Percentiles rank a stretch among this genome's conserved stretches.
These are phyloP conservation scores for Leccinum aurantiacum DNA, from an alignment of 768 basidiomycete species.

Conservation along the genomic window DNA sequence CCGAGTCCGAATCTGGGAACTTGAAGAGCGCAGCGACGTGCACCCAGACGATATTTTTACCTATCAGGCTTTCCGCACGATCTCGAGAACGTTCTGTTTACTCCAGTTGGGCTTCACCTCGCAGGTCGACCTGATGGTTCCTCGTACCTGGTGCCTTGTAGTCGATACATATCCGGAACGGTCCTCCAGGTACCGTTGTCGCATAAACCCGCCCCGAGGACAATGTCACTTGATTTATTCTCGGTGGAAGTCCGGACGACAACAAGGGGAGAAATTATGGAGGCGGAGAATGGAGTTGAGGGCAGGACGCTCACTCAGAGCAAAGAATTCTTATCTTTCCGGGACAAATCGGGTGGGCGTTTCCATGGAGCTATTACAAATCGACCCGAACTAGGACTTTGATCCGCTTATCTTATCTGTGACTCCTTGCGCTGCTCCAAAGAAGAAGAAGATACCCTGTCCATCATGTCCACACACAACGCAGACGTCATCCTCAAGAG, in stretches of 20 bases:
- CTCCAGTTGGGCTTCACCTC: too few relatives aligned
- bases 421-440: neutral
- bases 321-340: too few relatives aligned
- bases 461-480: constrained; percentile 29
- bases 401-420: neutral
- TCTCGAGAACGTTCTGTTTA: too few relatives aligned
- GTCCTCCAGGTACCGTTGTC: neutral
- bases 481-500: constrained; percentile 35
- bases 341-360: neutral
- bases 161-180: neutral
- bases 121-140: neutral
- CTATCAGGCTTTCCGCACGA: too few relatives aligned
- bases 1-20: too few relatives aligned
- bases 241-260: neutral
- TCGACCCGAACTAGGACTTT: neutral
- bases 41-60: too few relatives aligned
- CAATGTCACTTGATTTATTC: neutral
- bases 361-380: neutral
- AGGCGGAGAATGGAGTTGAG: neutral
- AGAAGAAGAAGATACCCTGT: neutral
- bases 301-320: too few relatives aligned
- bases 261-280: neutral
- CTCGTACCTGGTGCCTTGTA: neutral
- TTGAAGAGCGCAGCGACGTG: too few relatives aligned
- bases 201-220: neutral